Conservation (phyloP, 352 stramenopile species). For the Pythium diclinum region DNA sequence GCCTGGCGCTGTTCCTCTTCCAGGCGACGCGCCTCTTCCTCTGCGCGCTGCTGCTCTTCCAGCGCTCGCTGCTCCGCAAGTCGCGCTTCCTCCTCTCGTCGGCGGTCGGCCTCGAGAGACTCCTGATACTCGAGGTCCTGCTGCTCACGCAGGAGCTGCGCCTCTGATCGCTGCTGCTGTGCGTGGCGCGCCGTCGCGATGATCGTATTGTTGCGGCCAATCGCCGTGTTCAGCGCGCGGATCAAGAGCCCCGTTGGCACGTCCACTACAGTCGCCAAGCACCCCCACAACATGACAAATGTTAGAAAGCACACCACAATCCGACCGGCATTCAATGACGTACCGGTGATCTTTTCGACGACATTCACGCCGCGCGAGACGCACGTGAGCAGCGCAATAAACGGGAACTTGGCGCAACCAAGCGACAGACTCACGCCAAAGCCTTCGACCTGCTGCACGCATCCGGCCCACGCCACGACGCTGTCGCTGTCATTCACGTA, state of each 20-base stretch:
- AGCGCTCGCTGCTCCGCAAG: conserved; percentile 46
- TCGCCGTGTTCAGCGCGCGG: conserved; percentile 46
- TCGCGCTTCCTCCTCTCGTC: conserved; percentile 53
- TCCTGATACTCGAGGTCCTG: conserved; percentile 94
- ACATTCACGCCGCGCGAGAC: conserved; percentile 76
- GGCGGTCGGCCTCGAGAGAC: conserved; percentile 88
- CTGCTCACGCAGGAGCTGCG: conserved; percentile 86
- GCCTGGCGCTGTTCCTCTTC: conserved; percentile 34
- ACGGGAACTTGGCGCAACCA: conserved; percentile 78
- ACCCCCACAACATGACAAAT: too few relatives aligned
- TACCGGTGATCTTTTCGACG: conserved; percentile 83
- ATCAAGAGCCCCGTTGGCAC: conserved; percentile 60
- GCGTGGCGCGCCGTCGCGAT: conserved; percentile 63
- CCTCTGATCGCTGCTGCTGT: conserved; percentile 75
- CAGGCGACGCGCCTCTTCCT: conserved; percentile 31
- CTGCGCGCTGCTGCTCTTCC: conserved; percentile 35
- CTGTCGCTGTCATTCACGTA: conserved; percentile 81
- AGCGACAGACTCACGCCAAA: conserved; percentile 82
- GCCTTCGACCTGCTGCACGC: conserved; percentile 73
- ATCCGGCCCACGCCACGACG: conserved; percentile 81
- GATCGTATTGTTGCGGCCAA: conserved; percentile 76
- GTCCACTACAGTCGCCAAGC: conserved; percentile 36
- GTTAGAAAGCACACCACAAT: not conserved
- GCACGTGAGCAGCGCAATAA: conserved; percentile 75
- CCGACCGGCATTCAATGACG: not conserved